Base-by-base conservation (phyloP, 2,329 filamentous ascomycete species). In the Mollisiaceae sp. region DNA sequence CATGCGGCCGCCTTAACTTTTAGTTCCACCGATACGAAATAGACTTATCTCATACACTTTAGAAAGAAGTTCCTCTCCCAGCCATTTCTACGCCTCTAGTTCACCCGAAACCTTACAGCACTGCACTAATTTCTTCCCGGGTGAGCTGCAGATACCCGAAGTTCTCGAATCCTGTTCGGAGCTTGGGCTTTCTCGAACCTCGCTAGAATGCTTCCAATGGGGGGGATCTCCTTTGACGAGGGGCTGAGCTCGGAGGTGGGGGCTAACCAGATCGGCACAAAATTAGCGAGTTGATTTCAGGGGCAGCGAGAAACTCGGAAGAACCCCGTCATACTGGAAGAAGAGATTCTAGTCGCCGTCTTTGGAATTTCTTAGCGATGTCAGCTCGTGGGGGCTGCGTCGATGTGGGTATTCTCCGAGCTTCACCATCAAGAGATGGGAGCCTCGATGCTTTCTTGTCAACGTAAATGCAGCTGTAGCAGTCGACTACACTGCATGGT, bases 251-350 rank as follows among this genome's bases (percentile, higher is more conserved):
- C 6, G 27, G 27, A 41, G 20, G 32, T 20, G n/a, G 20, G 9
- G 45, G 57, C 71, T 73, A 73, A 70, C 72, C 67, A 52, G 20
- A 74, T 74, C 64, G 45, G 70, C 61, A 32, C 65, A 74, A 73
- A 71, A 73, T 73, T 67, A 60, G 69, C 72, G 72, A 74, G 27
- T 32, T 32, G 27, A 32, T 32, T 6, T 32, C 27, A 32, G 27
- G 27, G 27, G 27, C 27, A 32, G n/a, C n/a, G n/a, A n/a, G n/a
- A n/a, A n/a, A n/a, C n/a, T n/a, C n/a, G n/a, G n/a, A n/a, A n/a
- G n/a, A n/a, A n/a, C n/a, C n/a, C n/a, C n/a, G n/a, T n/a, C n/a
- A n/a, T n/a, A n/a, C n/a, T n/a, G n/a, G n/a, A n/a, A n/a, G n/a
- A n/a, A n/a, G n/a, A n/a, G n/a, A n/a, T n/a, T n/a, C n/a, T n/a